Conservation (phyloP, 2,329 filamentous ascomycete genomes). For the Zymoseptoria tritici region DNA sequence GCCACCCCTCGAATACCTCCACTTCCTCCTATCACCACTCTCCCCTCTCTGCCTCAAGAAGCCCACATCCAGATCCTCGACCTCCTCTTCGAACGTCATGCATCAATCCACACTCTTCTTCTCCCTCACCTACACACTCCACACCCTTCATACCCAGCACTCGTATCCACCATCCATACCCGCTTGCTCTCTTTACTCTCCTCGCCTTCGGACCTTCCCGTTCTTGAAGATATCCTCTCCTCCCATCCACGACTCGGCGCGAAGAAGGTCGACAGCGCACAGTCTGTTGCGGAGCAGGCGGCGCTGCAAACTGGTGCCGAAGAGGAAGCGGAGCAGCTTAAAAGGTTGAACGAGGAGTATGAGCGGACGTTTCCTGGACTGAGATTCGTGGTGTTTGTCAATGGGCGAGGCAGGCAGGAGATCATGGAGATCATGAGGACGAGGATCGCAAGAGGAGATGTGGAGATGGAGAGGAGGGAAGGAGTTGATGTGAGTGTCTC, state of each 20-base stretch:
- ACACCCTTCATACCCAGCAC: neutral
- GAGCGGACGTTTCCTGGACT: conserved; percentile 74
- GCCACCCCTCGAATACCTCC: neutral
- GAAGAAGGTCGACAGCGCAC: conserved; percentile 71
- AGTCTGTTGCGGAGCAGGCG: conserved; percentile 76
- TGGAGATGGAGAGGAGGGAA: conserved; percentile 60
- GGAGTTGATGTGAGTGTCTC: conserved; percentile 60
- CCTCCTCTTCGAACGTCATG: conserved; percentile 76
- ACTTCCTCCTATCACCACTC: conserved; percentile 46
- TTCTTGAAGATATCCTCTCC: conserved; percentile 64
- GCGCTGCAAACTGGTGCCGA: conserved; percentile 53
- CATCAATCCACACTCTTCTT: conserved; percentile 64
- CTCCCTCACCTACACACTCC: conserved; percentile 55
- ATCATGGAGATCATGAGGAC: conserved; percentile 77
- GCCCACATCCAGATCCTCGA: conserved; percentile 58
- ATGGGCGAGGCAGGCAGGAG: conserved; percentile 63
- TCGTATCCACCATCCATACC: neutral
- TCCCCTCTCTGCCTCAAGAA: conserved; percentile 50
- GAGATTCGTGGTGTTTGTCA: conserved; percentile 87
- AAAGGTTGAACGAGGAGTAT: conserved; percentile 65
- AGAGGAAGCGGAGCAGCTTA: conserved; percentile 49
- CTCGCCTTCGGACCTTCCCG: conserved; percentile 44
- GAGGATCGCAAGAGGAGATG: conserved; percentile 62
- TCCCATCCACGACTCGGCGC: conserved; percentile 79
- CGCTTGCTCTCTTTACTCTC: conserved; percentile 45